These are phyloP conservation scores for Fusarium oxysporum DNA, from an alignment of 2,329 filamentous ascomycete species.

Conservation along the genomic window DNA sequence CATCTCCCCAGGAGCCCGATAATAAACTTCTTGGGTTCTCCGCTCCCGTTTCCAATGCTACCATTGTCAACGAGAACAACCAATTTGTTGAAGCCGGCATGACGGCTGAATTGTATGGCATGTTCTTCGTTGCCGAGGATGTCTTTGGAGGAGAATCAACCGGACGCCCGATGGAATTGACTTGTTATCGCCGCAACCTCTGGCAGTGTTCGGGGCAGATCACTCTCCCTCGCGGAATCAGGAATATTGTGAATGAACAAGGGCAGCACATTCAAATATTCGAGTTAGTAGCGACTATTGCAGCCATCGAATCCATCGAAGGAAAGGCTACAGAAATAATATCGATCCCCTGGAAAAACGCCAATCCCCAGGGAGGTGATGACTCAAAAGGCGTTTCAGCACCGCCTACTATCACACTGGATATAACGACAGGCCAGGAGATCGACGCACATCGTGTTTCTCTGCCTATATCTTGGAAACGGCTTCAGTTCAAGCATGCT, in stretches of 20 bases:
- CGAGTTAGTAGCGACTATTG: slow-evolving; percentile 83
- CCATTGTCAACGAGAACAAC: slow-evolving; percentile 74
- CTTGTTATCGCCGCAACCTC: slow-evolving; percentile 93
- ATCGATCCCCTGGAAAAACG: slow-evolving; percentile 93
- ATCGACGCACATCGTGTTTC: slow-evolving; percentile 83
- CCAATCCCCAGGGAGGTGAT: slow-evolving; percentile 66
- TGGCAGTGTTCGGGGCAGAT: slow-evolving; percentile 95
- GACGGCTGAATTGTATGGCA: slow-evolving; percentile 83
- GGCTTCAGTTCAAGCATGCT: slow-evolving; percentile 94
- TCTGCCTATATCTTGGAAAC: slow-evolving; percentile 91
- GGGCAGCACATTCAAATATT: slow-evolving; percentile 81
- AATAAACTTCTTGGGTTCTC: slow-evolving; percentile 82
- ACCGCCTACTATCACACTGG: slow-evolving; percentile 66
- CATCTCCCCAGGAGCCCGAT: slow-evolving; percentile 68
- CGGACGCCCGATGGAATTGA: slow-evolving; percentile 79
- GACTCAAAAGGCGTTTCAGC: slow-evolving; percentile 62
- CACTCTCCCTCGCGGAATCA: slow-evolving; percentile 77
- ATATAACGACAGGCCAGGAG: slow-evolving; percentile 70
- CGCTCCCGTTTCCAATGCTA: slow-evolving; percentile 68
- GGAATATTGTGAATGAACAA: slow-evolving; percentile 78
- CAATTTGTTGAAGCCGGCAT: slow-evolving; percentile 73
- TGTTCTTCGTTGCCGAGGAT: slow-evolving; percentile 89
- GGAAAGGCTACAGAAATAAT: slow-evolving; percentile 94
- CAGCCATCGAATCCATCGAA: slow-evolving; percentile 91
- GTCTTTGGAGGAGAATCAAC: slow-evolving; percentile 73